phyloP scores from a whole-genome alignment of 352 stramenopile genomes.

The Sclerospora graminicola region DNA sequence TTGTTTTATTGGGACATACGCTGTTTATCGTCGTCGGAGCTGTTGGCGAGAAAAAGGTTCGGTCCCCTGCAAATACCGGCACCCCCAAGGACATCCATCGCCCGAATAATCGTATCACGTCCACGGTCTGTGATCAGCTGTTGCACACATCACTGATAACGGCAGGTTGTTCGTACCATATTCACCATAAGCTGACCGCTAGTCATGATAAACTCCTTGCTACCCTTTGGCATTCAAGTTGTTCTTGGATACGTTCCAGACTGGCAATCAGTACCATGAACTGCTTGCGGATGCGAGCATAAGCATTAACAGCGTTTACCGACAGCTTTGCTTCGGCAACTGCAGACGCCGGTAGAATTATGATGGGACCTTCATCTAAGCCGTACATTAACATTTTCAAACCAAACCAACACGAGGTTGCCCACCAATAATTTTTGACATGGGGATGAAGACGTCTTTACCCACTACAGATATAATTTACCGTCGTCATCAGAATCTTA shows the following conservation, averaged over 20 bases:
- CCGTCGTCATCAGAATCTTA: no score
- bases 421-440: constrained; percentile 95
- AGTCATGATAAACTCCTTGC: constrained; percentile 92
- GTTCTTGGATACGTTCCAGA: constrained; percentile 96
- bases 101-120: constrained; percentile 92
- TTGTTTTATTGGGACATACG: constrained; percentile 1
- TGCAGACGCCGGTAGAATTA: constrained; percentile 91
- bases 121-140: constrained; percentile 94
- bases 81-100: constrained; percentile 96
- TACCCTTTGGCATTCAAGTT: constrained; percentile 89
- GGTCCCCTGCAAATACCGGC: constrained; percentile 95
- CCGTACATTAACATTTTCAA: constrained; percentile 99
- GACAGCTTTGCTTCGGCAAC: constrained; percentile 88
- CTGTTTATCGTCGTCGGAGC: background rate
- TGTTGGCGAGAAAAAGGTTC: no score
- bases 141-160: no score
- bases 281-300: constrained; percentile 95
- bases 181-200: no score
- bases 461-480: constrained; percentile 92
- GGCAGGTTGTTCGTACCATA: no score
- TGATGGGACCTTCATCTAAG: constrained; percentile 93
- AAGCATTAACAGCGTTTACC: constrained; percentile 89
- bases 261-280: constrained; percentile 97
- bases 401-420: constrained; percentile 94
- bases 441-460: constrained; percentile 96